Conservation (phyloP, 768 basidiomycete species). For the Amyloporia xantha region DNA sequence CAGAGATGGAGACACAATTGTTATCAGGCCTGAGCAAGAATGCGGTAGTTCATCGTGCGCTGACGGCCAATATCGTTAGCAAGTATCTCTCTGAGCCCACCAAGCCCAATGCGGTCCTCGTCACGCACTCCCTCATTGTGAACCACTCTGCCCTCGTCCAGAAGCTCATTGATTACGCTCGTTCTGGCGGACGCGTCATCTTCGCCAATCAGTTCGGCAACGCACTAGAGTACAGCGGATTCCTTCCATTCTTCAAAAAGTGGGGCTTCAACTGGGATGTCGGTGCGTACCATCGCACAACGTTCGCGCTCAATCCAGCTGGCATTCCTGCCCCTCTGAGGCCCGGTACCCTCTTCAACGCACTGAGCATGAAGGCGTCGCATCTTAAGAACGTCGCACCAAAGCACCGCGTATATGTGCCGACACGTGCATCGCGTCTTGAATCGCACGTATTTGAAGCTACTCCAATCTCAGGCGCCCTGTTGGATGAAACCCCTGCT, state of each 20-base stretch:
- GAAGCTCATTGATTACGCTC: slow-evolving; percentile 25
- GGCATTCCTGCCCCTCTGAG: slow-evolving; percentile 6
- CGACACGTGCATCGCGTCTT: background rate
- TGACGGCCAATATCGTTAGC: background rate
- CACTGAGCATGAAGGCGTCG: slow-evolving; percentile 2
- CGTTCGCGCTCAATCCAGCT: slow-evolving; percentile 27
- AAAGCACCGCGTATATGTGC: background rate
- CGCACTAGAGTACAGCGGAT: slow-evolving; percentile 14
- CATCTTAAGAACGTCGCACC: slow-evolving; percentile 1
- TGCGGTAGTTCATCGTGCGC: background rate
- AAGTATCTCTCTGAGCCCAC: background rate
- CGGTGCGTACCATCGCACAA: slow-evolving; percentile 35
- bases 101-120: slow-evolving; percentile 24
- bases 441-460: background rate
- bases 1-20: slow-evolving; percentile 9
- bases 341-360: slow-evolving; percentile 1
- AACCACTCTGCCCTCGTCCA: slow-evolving; percentile 2
- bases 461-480: background rate
- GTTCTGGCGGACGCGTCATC: slow-evolving; percentile 31
- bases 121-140: slow-evolving; percentile 31
- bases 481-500: background rate
- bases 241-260: slow-evolving; percentile 9
- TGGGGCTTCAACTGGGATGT: slow-evolving; percentile 32
- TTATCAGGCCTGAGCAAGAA: slow-evolving; percentile 8
- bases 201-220: slow-evolving; percentile 30